These are phyloP conservation scores for Stephania cephalantha DNA, from an alignment of 164 flowering plant species.

Conservation along the genomic window DNA sequence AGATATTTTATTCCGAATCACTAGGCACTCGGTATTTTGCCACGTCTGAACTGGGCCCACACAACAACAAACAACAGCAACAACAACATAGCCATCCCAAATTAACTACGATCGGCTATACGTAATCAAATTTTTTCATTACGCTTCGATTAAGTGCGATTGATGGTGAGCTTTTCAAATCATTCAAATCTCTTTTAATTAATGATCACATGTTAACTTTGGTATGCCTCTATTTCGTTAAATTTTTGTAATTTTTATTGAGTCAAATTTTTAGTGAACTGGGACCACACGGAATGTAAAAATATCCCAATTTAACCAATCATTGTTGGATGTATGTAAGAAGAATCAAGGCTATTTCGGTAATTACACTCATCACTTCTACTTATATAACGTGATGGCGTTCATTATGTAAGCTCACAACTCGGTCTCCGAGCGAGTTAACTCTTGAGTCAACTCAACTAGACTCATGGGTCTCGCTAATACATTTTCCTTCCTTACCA, in stretches of 20 bases:
- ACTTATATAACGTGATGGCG: slow-evolving; percentile 8
- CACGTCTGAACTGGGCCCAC: background rate
- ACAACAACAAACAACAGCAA: no score
- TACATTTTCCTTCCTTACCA: slow-evolving; percentile 23
- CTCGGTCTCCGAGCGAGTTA: background rate
- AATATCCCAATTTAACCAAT: background rate
- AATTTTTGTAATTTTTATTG: no score
- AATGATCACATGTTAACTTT: no score
- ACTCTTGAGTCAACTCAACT: background rate
- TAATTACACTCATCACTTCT: slow-evolving; percentile 4
- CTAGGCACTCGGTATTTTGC: background rate
- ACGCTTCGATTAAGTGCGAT: no score
- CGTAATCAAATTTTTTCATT: no score
- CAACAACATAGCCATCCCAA: no score
- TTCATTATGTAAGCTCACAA: slow-evolving; percentile 1
- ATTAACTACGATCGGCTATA: no score
- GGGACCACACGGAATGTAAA: background rate
- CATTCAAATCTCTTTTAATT: no score
- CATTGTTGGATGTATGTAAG: background rate
- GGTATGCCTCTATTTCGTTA: no score
- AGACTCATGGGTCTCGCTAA: slow-evolving; percentile 28
- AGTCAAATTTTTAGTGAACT: no score
- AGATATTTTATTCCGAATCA: background rate
- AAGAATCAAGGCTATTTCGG: slow-evolving; percentile 16
- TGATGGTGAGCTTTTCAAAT: no score